Evolutionary conservation across 2,329 filamentous ascomycete species (phyloP), one percentile per base, ranked within the genome.

Genomic region (Phaeosphaeria sp.): DNA sequence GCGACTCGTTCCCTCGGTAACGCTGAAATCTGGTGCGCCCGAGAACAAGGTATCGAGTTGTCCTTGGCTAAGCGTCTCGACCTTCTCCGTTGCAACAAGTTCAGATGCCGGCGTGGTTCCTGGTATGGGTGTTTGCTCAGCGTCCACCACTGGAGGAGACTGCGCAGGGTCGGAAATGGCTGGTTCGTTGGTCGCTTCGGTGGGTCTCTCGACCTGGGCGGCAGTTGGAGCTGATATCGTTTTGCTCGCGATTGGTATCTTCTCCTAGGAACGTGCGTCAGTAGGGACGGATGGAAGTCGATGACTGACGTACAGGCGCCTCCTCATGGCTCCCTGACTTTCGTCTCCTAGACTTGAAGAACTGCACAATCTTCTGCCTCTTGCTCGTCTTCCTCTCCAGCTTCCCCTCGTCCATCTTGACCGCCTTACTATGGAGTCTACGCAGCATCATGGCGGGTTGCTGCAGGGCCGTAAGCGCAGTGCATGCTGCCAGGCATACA

Each of bases 1-100:
- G 83, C 86, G 57, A 82, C 83, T 71, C 82, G 85, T 84, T 65
- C 87, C 83, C 56, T 82, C 84, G 52, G 85, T 83, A 64, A 86
- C 83, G 73, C 87, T 88, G 79, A 89, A 91, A 72, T 90, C 88
- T 62, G 89, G 89, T 44, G 89, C 89, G n/a, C 89, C 89, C 23
- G 89, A 90, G 80, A 91, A 92, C 68, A 91, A 83, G 74, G 87
- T 86, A 77, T 89, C 86, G 51, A 91, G 79, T 64, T 90, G 87
- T 42, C 81, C 78, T 46, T 86, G 82, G 66, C 58, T 68, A 22
- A 77, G 56, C 0, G 56, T 23, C 9, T 68, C 61, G n/a, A 52
- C 39, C 22, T 64, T 64, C 1, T 66, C 59, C n/a, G 58, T 59
- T 41, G 55, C 58, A 27, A 47, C 47, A 25, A 60, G 54, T 22